Evolutionary conservation across 345 rosid genomes (phyloP).

Genomic region (Corymbia maculata): DNA sequence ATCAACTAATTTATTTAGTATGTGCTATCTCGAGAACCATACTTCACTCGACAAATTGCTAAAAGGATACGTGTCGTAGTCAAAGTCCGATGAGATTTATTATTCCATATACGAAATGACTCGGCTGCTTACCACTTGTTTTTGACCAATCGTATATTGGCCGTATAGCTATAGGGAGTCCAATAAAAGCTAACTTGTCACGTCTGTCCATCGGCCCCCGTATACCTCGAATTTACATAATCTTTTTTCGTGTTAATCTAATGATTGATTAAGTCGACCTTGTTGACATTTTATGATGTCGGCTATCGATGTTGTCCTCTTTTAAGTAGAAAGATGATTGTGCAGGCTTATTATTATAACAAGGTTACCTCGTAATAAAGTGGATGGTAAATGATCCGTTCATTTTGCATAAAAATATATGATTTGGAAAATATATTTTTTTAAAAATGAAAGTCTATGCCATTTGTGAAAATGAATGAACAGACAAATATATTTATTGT

Average conservation of each 20-base stretch:
- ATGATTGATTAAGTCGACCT: not conserved
- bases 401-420: not conserved
- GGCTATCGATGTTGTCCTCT: not conserved
- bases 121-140: not conserved
- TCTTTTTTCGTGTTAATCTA: not conserved
- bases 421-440: not conserved
- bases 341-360: not conserved
- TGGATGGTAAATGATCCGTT: not conserved
- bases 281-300: not conserved
- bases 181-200: not conserved
- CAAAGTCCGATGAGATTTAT: not conserved
- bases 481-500: no score
- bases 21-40: no score
- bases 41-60: no score
- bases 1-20: no score
- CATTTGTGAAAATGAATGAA: no score
- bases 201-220: not conserved
- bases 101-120: not conserved
- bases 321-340: not conserved
- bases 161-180: not conserved
- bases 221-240: not conserved
- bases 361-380: not conserved
- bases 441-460: no score
- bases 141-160: not conserved
- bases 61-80: not conserved